These are phyloP conservation scores for Sphaerulina vaccinii DNA, from an alignment of 2,329 filamentous ascomycete genomes.

Conservation along the genomic window DNA sequence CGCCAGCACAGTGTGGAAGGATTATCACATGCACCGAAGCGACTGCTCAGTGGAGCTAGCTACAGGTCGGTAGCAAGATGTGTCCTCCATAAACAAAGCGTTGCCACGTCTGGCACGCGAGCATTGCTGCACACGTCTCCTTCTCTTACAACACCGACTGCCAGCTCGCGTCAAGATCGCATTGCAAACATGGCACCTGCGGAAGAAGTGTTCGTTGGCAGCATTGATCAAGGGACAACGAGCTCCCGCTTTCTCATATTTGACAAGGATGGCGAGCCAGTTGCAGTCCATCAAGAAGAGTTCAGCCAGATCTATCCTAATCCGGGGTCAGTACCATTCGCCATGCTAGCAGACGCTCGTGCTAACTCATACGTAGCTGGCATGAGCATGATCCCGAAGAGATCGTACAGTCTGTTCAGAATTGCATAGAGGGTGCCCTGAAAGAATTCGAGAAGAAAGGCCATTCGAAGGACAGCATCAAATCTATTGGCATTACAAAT, in stretches of 20 bases:
- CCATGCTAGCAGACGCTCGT: neutral
- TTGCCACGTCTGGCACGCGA: constrained; percentile 16
- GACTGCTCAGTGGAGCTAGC: constrained; percentile 15
- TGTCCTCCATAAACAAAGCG: constrained; percentile 15
- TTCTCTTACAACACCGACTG: neutral
- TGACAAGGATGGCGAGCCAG: constrained; percentile 71
- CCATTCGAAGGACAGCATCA: constrained; percentile 66
- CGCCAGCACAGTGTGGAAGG: constrained; percentile 9
- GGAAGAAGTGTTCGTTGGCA: constrained; percentile 70
- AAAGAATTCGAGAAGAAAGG: constrained; percentile 70
- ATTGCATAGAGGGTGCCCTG: constrained; percentile 75
- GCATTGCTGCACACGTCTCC: constrained; percentile 6
- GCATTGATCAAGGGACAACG: constrained; percentile 88
- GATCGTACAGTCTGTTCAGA: constrained; percentile 70
- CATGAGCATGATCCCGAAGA: constrained; percentile 84
- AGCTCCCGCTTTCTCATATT: constrained; percentile 90
- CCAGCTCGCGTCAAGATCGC: neutral
- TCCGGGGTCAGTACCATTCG: constrained; percentile 64
- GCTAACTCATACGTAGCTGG: constrained; percentile 58
- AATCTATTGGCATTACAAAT: constrained; percentile 80
- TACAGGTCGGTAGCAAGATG: constrained; percentile 7
- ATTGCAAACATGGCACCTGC: constrained; percentile 24
- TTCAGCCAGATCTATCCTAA: constrained; percentile 82
- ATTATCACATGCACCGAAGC: constrained; percentile 22
- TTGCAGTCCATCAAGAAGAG: constrained; percentile 82